phyloP scores from a whole-genome alignment of 495 filamentous ascomycete genomes.

The Choiromyces venosus region DNA sequence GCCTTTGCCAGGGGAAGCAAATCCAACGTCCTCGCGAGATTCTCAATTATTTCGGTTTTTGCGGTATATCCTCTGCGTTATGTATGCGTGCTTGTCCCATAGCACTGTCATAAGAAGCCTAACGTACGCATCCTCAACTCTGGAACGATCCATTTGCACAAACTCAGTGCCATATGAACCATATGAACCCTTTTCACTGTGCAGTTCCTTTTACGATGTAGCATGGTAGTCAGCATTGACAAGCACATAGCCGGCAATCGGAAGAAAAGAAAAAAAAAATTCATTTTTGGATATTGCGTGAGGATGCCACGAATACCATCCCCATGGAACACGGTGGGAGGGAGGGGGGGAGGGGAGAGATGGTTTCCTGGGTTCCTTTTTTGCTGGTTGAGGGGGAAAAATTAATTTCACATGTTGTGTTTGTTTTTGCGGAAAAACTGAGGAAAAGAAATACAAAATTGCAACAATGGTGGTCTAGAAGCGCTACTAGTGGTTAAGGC shows the following conservation, averaged over 20 bases:
- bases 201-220: not conserved
- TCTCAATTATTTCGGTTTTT: too few species aligned
- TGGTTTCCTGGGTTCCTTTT: not conserved
- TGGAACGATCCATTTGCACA: not conserved
- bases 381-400: not conserved
- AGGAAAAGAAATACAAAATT: not conserved
- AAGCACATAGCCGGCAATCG: not conserved
- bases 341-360: not conserved
- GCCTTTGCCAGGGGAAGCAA: too few species aligned
- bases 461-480: not conserved
- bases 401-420: not conserved
- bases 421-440: not conserved
- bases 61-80: not conserved
- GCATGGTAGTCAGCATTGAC: not conserved
- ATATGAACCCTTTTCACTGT: not conserved
- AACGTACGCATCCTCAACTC: not conserved
- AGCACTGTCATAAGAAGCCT: not conserved
- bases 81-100: not conserved
- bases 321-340: not conserved
- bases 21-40: too few species aligned
- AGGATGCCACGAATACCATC: slow-evolving; percentile 3
- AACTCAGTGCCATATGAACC: not conserved
- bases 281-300: not conserved
- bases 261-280: not conserved
- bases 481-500: not conserved